A percentile compares a stretch with the other conserved stretches of the same genome.
These are phyloP conservation scores for Aspergillus fumigatiaffinis DNA, from an alignment of 2,329 filamentous ascomycete genomes.

Conservation along the genomic window DNA sequence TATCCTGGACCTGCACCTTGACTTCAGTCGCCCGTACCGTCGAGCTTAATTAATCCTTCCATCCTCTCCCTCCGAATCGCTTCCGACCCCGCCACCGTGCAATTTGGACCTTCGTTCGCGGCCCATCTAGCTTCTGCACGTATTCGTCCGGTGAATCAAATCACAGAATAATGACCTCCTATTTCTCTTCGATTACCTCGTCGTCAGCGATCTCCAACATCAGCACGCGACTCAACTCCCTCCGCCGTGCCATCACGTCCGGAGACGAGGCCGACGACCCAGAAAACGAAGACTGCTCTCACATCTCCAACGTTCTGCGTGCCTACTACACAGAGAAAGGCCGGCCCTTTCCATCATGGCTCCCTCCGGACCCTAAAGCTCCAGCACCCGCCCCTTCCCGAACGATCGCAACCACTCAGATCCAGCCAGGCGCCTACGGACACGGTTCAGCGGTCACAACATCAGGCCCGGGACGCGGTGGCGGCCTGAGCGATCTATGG, in stretches of 20 bases:
- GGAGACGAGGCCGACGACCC: slow-evolving; percentile 43
- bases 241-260: slow-evolving; percentile 47
- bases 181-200: slow-evolving; percentile 65
- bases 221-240: slow-evolving; percentile 54
- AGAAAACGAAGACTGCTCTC: slow-evolving; percentile 73
- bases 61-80: slow-evolving; percentile 15
- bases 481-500: slow-evolving; percentile 58
- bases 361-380: slow-evolving; percentile 82
- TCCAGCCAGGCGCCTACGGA: slow-evolving; percentile 41
- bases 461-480: slow-evolving; percentile 31
- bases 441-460: slow-evolving; percentile 26
- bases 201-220: slow-evolving; percentile 48
- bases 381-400: slow-evolving; percentile 50
- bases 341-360: slow-evolving; percentile 75
- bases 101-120: slow-evolving; percentile 2
- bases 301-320: slow-evolving; percentile 88
- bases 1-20: not conserved
- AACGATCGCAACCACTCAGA: slow-evolving; percentile 49
- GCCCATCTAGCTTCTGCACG: not conserved
- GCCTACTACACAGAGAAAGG: slow-evolving; percentile 91
- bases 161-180: slow-evolving; percentile 68
- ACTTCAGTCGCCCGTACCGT: not conserved
- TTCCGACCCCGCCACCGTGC: slow-evolving; percentile 20
- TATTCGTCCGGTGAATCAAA: not conserved
- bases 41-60: not conserved